A percentile compares a stretch with the other conserved stretches of the same genome.
Conservation (phyloP, 768 basidiomycete genomes). For the Infundibulicybe gibba region DNA sequence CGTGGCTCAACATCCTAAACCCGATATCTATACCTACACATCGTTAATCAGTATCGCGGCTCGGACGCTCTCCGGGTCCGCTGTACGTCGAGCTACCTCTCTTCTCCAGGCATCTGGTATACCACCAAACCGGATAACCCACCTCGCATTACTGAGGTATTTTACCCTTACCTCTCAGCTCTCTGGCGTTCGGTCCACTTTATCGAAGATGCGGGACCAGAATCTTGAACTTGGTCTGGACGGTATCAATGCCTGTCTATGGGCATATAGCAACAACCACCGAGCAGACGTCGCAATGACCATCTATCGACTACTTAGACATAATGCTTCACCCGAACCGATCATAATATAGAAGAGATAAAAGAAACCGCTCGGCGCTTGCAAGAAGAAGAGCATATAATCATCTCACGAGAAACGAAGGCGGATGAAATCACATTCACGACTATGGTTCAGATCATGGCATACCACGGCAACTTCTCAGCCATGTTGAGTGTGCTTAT, state of each 20-base stretch:
- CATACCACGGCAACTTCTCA: constrained; percentile 67
- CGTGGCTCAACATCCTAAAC: constrained; percentile 24
- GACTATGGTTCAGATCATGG: constrained; percentile 61
- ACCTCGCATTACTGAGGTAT: constrained; percentile 56
- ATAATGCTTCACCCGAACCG: constrained; percentile 39
- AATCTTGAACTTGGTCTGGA: constrained; percentile 54
- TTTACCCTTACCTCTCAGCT: constrained; percentile 46
- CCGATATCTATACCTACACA: constrained; percentile 70
- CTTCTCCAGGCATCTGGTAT: constrained; percentile 53
- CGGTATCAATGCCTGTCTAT: constrained; percentile 67
- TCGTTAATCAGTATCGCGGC: constrained; percentile 64
- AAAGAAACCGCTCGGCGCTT: constrained; percentile 27
- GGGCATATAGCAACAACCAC: constrained; percentile 56
- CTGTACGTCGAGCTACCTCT: constrained; percentile 48
- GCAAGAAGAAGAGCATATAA: constrained; percentile 40
- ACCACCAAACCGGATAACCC: constrained; percentile 57
- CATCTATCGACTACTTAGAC: constrained; percentile 64
- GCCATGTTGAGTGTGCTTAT: constrained; percentile 53
- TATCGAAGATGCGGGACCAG: constrained; percentile 50
- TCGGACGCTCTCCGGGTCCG: constrained; percentile 36
- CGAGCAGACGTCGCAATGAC: constrained; percentile 52
- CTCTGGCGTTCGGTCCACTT: constrained; percentile 48
- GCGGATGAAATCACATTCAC: constrained; percentile 72
- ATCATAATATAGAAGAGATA: constrained; percentile 29
- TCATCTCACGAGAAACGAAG: constrained; percentile 33